Evolutionary conservation across 2,329 filamentous ascomycete species (phyloP), one percentile per base, ranked within the genome.

Genomic region (Botrytis tulipae): DNA sequence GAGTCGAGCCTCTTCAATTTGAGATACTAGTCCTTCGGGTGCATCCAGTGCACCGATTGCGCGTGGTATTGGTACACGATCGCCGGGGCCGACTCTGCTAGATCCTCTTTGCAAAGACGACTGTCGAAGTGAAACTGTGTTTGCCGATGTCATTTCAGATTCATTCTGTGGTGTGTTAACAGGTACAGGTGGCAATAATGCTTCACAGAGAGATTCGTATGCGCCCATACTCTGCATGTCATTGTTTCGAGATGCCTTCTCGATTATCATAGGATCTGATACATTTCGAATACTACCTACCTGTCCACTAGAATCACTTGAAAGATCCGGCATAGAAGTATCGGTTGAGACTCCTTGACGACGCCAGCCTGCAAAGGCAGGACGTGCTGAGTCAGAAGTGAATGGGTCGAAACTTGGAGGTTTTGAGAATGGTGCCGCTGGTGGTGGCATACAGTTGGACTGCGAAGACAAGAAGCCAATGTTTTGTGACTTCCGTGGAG

Each of bases 251-350:
- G 73, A 76, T 42, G 71, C 72, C 37, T 74, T 76, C 44, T 77
- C 76, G 22, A 74, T 71, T 25, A 77, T 70, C 76, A 78, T 78
- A 32, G 79, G 80, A 62, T 81, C 79, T 18, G 78, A 79, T 46
- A 80, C 73, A 42, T 79, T 76, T 51, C 80, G 78, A 16, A 82
- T 82, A 66, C 80, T 83, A 44, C 82, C 84, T n/a, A 74, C 59
- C 40, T 76, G 75, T 16, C 75, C 78, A 32, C 74, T 75, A 25
- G 78, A 75, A 37, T 76, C 79, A 16, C 29, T 42, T 35, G 78
- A 76, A 78, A 85, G 85, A 74, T 86, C 85, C 8, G 83, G 83
- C 85, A 87, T 87, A 40, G 84, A 82, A 25, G 84, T 76, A 74
- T 87, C 85, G 73, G 77, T 71, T 35, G 78, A 85, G 42, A 74